Conservation (phyloP, 2,329 filamentous ascomycete genomes). For the Neoscytalidium dimidiatum region DNA sequence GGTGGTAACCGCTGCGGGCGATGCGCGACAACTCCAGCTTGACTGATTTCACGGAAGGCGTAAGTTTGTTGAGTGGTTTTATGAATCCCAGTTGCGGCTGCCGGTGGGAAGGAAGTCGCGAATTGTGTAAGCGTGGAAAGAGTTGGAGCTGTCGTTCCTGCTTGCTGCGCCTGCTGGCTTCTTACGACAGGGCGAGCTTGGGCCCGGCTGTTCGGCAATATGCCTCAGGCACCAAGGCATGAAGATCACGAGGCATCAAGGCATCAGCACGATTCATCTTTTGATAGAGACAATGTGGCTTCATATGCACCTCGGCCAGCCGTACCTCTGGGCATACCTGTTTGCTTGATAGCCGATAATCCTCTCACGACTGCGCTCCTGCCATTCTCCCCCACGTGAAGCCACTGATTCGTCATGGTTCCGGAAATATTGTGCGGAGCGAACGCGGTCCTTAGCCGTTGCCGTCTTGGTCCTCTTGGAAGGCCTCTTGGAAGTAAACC, state of each 20-base stretch:
- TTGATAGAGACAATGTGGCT: no score
- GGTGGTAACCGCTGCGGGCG: conserved; percentile 20
- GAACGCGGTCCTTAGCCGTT: not conserved
- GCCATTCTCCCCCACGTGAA: not conserved
- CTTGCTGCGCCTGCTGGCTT: conserved; percentile 7
- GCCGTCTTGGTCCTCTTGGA: not conserved
- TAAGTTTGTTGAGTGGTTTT: not conserved
- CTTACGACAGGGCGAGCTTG: conserved; percentile 14
- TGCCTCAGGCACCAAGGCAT: not conserved
- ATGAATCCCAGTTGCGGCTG: not conserved
- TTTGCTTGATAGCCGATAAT: no score
- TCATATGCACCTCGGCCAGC: no score
- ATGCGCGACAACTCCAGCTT: conserved; percentile 18
- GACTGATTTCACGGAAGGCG: not conserved
- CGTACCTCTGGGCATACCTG: no score
- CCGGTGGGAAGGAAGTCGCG: not conserved
- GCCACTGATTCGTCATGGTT: not conserved
- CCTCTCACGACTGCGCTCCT: not conserved
- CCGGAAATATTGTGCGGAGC: not conserved
- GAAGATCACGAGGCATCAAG: no score
- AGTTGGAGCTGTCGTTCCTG: conserved; percentile 9
- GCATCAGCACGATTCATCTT: not conserved
- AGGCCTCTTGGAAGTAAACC: not conserved
- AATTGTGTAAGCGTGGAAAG: conserved; percentile 5
- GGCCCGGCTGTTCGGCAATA: not conserved